Percentiles rank a stretch among this genome's conserved stretches.
Conservation (phyloP, 148 eudicot genomes). For the Vaccinium darrowii region DNA sequence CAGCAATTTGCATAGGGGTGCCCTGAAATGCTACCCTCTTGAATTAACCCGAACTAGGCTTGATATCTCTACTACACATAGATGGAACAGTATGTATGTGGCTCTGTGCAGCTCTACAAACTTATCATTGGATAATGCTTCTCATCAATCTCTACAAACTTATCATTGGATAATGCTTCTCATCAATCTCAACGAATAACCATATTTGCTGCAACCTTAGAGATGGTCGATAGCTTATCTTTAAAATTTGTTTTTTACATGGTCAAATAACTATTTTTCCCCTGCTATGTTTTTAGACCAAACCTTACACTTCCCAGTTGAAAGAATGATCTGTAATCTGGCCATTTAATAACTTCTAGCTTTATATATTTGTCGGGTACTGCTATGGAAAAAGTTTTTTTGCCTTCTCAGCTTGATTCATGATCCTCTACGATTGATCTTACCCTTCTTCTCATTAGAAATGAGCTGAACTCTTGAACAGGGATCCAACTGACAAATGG, state of each 20-base stretch:
- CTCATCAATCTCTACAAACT: not conserved
- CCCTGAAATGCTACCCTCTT: not conserved
- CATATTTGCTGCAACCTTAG: not conserved
- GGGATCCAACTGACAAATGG: not conserved
- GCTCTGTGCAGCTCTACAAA: not conserved
- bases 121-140: not conserved
- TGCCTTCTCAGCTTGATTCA: not conserved
- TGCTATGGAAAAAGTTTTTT: not conserved
- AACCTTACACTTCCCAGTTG: not conserved
- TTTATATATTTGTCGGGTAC: not conserved
- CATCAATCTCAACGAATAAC: not conserved
- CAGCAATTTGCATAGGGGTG: not conserved
- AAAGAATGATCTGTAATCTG: not conserved
- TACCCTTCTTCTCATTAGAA: not conserved
- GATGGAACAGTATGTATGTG: not conserved
- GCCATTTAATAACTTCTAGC: not conserved
- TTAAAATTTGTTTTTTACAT: not conserved
- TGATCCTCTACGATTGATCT: not conserved
- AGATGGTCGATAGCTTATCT: not conserved
- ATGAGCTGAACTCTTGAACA: not conserved
- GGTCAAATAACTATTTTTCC: not conserved
- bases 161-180: not conserved
- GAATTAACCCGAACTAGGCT: not conserved
- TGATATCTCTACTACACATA: not conserved
- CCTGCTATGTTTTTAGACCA: not conserved